phyloP scores from a whole-genome alignment of 2,329 filamentous ascomycete genomes.

The Aspergillus sp. region DNA sequence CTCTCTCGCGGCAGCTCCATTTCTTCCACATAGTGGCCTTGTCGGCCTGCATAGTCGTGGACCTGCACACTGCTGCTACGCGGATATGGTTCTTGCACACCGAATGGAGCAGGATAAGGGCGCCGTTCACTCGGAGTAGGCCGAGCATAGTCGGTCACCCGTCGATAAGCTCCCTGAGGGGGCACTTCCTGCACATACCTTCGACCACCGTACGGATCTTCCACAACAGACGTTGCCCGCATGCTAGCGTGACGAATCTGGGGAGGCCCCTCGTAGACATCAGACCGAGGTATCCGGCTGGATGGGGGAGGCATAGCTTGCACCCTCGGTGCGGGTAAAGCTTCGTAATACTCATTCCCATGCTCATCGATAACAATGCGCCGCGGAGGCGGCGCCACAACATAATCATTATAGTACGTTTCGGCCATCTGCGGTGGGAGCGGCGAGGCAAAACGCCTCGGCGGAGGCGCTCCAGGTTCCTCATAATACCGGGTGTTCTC shows the following conservation, averaged over 20 bases:
- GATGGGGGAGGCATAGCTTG: conserved; percentile 40
- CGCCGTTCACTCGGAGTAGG: conserved; percentile 36
- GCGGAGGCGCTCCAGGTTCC: conserved; percentile 36
- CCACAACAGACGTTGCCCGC: conserved; percentile 48
- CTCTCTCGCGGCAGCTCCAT: conserved; percentile 64
- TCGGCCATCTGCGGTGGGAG: conserved; percentile 43
- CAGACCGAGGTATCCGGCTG: conserved; percentile 36
- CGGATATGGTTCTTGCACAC: conserved; percentile 40
- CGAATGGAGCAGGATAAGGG: conserved; percentile 36
- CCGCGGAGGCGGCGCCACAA: conserved; percentile 60
- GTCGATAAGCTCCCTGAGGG: conserved; percentile 46
- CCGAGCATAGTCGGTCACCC: conserved; percentile 43
- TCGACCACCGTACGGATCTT: conserved; percentile 46
- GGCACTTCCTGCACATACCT: conserved; percentile 52
- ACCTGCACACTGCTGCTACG: conserved; percentile 48
- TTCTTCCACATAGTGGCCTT: conserved; percentile 63
- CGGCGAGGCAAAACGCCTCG: conserved; percentile 42
- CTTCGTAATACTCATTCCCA: conserved; percentile 76
- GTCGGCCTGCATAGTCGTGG: conserved; percentile 45
- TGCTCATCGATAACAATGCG: conserved; percentile 81
- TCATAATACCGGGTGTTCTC: conserved; percentile 47
- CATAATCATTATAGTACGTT: conserved; percentile 49
- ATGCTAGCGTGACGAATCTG: conserved; percentile 39
- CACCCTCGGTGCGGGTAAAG: conserved; percentile 46
- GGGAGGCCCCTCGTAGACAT: conserved; percentile 40